Evolutionary conservation across 1,139 yeast genomes (phyloP).

Genomic region (Eremothecium cymbalariae): DNA sequence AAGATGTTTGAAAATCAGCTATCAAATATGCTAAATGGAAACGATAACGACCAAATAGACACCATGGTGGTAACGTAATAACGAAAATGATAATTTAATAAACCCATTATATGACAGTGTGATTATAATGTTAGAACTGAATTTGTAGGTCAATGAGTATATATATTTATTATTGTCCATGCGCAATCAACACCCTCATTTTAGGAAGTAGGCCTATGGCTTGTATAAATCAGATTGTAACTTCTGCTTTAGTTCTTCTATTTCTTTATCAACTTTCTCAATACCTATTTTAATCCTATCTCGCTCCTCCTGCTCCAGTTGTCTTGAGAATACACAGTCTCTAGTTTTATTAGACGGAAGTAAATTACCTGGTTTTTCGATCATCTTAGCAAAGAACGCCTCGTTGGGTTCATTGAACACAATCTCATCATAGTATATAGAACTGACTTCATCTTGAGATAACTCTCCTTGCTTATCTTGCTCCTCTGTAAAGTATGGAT

Average conservation of each 20-base stretch:
- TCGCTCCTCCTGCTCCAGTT: slow-evolving; percentile 68
- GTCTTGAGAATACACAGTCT: slow-evolving; percentile 41
- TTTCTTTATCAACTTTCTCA: slow-evolving; percentile 51
- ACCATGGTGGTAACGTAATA: no score
- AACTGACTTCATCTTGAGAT: slow-evolving; percentile 43
- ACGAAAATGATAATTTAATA: slow-evolving; percentile 15
- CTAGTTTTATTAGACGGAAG: slow-evolving; percentile 53
- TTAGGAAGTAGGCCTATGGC: slow-evolving; percentile 13
- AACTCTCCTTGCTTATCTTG: slow-evolving; percentile 18
- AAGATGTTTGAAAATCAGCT: slow-evolving; percentile 22
- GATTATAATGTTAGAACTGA: not conserved
- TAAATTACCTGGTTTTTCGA: slow-evolving; percentile 65
- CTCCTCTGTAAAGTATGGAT: slow-evolving; percentile 56
- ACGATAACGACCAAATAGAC: no score
- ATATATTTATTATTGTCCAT: not conserved
- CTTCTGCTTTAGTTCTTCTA: slow-evolving; percentile 44
- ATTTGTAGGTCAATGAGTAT: not conserved
- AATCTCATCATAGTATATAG: slow-evolving; percentile 78
- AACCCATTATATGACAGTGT: not conserved
- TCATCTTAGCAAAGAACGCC: slow-evolving; percentile 61
- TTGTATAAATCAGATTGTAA: slow-evolving; percentile 43
- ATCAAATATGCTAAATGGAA: slow-evolving; percentile 19
- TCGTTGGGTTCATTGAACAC: slow-evolving; percentile 97
- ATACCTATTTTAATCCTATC: slow-evolving; percentile 64
- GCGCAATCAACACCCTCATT: not conserved